phyloP scores from a whole-genome alignment of 2,329 filamentous ascomycete species.

The Fusarium sp. region DNA sequence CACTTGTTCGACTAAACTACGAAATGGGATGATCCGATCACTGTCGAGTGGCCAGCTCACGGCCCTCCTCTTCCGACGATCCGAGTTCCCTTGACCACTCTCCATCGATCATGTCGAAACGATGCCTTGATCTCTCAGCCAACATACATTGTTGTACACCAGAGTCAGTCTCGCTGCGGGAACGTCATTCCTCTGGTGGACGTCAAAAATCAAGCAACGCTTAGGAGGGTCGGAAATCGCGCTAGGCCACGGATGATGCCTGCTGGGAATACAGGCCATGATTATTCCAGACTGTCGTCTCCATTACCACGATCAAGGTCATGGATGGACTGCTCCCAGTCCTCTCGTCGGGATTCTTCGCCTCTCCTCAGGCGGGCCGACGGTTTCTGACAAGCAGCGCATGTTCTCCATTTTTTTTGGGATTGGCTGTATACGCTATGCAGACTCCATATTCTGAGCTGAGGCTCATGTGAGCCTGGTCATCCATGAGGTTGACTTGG shows the following conservation, averaged over 20 bases:
- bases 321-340: background rate
- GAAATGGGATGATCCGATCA: slow-evolving; percentile 20
- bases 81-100: slow-evolving; percentile 36
- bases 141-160: background rate
- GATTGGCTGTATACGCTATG: slow-evolving; percentile 7
- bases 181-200: background rate
- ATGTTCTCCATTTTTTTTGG: background rate
- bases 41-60: slow-evolving; percentile 13
- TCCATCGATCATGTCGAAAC: slow-evolving; percentile 14
- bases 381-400: slow-evolving; percentile 3
- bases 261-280: slow-evolving; percentile 16
- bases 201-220: slow-evolving; percentile 12
- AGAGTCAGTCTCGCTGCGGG: background rate
- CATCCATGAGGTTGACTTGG: slow-evolving; percentile 1
- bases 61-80: slow-evolving; percentile 37
- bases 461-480: slow-evolving; percentile 9
- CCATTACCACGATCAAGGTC: slow-evolving; percentile 1
- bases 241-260: slow-evolving; percentile 12
- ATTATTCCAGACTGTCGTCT: slow-evolving; percentile 2
- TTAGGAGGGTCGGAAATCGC: slow-evolving; percentile 12
- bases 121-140: slow-evolving; percentile 2
- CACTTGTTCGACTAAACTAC: slow-evolving; percentile 12
- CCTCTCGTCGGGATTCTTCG: background rate
- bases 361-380: background rate
- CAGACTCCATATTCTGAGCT: background rate